Percentiles rank a stretch among this genome's conserved stretches.
Conservation (phyloP, 176 grass and related monocot species). For the Themeda triandra region DNA sequence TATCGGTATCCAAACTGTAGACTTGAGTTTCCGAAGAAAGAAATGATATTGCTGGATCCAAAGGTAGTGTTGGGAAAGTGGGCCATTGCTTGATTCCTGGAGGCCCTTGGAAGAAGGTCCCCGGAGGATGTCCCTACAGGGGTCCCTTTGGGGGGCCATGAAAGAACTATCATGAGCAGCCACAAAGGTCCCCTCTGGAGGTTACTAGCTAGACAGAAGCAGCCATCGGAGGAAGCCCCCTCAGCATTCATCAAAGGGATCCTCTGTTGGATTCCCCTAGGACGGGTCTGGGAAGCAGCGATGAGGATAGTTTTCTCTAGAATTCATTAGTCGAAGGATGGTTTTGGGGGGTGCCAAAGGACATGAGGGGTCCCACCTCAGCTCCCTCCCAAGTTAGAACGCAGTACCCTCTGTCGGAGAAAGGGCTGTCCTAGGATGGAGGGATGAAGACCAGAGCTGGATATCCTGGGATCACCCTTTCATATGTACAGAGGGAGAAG, state of each 20-base stretch:
- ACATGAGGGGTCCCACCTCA: neutral
- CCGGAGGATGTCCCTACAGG: neutral
- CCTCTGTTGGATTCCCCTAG: neutral
- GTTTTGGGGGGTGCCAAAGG: neutral
- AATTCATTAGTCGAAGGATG: neutral
- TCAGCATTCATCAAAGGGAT: neutral
- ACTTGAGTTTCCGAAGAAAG: slow-evolving; percentile 4
- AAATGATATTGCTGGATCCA: neutral
- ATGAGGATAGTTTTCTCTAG: neutral
- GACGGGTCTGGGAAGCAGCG: neutral
- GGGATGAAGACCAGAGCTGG: too few species aligned
- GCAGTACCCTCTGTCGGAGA: neutral
- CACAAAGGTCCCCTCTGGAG: neutral
- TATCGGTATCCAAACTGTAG: neutral
- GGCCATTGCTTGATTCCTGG: neutral
- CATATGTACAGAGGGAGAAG: too few species aligned
- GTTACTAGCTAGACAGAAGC: neutral
- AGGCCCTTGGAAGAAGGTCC: neutral
- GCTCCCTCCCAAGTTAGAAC: neutral
- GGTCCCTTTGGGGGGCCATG: neutral
- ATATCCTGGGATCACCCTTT: too few species aligned
- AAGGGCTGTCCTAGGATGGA: too few species aligned
- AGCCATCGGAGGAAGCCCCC: neutral
- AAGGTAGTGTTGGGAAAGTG: neutral
- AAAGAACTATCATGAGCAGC: too few species aligned